phyloP scores from a whole-genome alignment of 2,329 filamentous ascomycete genomes.

The Sordariomycetes sp. region DNA sequence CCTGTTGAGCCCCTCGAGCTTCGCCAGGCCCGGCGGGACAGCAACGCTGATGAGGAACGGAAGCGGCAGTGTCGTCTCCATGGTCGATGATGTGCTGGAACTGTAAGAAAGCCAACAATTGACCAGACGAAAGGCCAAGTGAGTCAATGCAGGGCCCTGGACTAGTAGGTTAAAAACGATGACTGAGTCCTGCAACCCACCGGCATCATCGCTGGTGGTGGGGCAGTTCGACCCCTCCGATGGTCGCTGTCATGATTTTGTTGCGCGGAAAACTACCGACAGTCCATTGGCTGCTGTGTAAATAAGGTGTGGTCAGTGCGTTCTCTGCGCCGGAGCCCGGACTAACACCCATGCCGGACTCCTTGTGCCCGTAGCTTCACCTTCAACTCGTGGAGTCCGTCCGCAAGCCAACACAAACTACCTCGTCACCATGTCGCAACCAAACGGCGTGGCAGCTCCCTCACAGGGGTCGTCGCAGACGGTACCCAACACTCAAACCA shows the following conservation, averaged over 20 bases:
- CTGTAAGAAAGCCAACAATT: slow-evolving; percentile 1
- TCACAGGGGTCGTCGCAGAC: slow-evolving; percentile 27
- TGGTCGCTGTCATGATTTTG: neutral
- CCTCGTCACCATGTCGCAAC: slow-evolving; percentile 30
- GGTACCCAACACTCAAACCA: slow-evolving; percentile 23
- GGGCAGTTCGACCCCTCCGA: slow-evolving; percentile 4
- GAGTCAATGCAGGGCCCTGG: too few species aligned
- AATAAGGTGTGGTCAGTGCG: slow-evolving; percentile 3
- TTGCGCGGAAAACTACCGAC: neutral
- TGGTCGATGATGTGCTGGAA: slow-evolving; percentile 16
- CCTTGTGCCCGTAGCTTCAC: neutral
- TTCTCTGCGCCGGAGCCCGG: neutral
- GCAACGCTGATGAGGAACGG: slow-evolving; percentile 53
- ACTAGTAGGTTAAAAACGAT: too few species aligned
- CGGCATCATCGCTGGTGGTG: slow-evolving; percentile 1
- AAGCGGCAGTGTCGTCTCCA: slow-evolving; percentile 57
- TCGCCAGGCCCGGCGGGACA: slow-evolving; percentile 36
- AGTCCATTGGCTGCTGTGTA: neutral
- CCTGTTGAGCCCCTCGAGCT: slow-evolving; percentile 42
- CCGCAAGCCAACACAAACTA: neutral
- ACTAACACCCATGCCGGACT: neutral
- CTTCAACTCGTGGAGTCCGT: neutral
- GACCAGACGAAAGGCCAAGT: too few species aligned
- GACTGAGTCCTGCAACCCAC: slow-evolving; percentile 5
- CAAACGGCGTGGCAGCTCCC: slow-evolving; percentile 40